Base-by-base conservation (phyloP, 208 protist species). In the Wallacemonas sp. region DNA sequence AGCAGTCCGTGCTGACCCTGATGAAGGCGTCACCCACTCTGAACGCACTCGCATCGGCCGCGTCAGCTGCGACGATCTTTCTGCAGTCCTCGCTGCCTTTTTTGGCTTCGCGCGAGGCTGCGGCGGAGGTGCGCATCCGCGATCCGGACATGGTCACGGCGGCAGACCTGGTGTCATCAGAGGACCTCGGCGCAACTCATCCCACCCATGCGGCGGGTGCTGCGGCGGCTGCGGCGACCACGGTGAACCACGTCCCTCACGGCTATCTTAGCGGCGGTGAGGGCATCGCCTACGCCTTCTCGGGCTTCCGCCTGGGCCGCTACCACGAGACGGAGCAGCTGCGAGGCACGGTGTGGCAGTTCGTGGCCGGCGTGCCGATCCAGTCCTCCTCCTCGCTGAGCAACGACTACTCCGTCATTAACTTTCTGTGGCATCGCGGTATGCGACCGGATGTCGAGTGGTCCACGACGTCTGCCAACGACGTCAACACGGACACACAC, bases 231-330 rank as follows among this genome's bases (percentile, higher is more conserved):
- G 36, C 61, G 3, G 23, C 61, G n/a, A 46, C 44, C 31, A 38
- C 31, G 33, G 5, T 0, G 8, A 64, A 2, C 16, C 1, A 29
- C 0, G 16, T n/a, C n/a, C 61, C 28, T 7, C 39, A 39, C 39
- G 62, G 62, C 11, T 77, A 72, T 23, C 26, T 84, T 22, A 77
- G 77, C 55, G 78, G 81, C 23, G 81, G 84, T 48, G 71, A 75
- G 39, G 63, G 52, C 61, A 65, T 85, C 48, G 61, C 71, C 32
- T 83, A 82, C 61, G 84, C 81, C 14, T 67, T 90, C 39, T 63
- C 74, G 26, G 84, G 84, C 2, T 87, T 85, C 32, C 81, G 81
- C 29, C 81, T 78, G 18, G 44, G 45, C 32, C 76, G 72, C 70
- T 68, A 74, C 50, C 33, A 49, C n/a, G 76, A 82, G 20, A 20